These are phyloP conservation scores for Trichosporon ovoides DNA, from an alignment of 1,284 basidiomycete genomes.

Conservation along the genomic window DNA sequence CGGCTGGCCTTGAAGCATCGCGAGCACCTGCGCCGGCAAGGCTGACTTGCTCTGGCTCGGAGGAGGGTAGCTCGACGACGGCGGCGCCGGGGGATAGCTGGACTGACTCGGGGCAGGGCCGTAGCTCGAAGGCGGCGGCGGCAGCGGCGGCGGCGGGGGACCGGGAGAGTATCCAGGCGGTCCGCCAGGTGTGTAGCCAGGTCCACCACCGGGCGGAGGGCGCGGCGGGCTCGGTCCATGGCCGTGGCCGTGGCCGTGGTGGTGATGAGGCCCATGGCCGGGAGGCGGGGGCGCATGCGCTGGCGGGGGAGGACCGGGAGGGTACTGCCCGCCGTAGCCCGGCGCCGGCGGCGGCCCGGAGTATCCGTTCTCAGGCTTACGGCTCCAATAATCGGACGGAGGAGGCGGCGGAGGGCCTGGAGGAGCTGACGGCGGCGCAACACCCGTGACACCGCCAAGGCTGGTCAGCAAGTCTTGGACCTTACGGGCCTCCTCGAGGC, in stretches of 20 bases:
- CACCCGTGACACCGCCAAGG: conserved; percentile 19
- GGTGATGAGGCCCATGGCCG: background rate
- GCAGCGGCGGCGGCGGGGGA: conserved; percentile 5
- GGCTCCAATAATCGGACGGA: background rate
- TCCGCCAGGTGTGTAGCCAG: background rate
- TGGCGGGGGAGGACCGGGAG: background rate
- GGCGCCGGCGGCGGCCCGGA: background rate
- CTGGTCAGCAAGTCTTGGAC: conserved; percentile 35
- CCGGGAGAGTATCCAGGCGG: conserved; percentile 1
- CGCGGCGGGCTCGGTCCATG: background rate
- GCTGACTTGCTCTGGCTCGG: conserved; percentile 38
- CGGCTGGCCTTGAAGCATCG: conserved; percentile 53
- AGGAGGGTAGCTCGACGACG: background rate
- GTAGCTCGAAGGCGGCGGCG: conserved; percentile 13
- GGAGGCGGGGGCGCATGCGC: background rate
- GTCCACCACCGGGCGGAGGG: conserved; percentile 8
- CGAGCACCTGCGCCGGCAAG: conserved; percentile 61
- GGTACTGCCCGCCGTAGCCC: background rate
- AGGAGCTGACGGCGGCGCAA: background rate
- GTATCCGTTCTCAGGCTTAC: background rate
- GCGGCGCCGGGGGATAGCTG: conserved; percentile 16
- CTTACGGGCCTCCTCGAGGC: conserved; percentile 38
- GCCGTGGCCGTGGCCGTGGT: background rate
- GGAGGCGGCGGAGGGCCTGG: background rate
- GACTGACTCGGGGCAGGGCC: conserved; percentile 20